phyloP scores from a whole-genome alignment of 2,329 filamentous ascomycete species.

The Aspergillus sp. region DNA sequence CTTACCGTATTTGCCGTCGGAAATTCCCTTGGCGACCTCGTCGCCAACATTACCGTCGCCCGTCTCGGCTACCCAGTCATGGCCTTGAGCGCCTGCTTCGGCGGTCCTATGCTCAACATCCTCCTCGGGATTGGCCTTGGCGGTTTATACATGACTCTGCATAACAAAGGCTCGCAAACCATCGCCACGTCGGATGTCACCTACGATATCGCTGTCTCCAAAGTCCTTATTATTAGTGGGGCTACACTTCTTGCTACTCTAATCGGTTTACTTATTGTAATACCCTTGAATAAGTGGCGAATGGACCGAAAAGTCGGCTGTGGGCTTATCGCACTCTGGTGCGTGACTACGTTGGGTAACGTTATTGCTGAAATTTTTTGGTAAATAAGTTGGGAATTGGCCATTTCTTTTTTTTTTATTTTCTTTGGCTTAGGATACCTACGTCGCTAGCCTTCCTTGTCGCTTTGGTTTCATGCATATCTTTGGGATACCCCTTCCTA shows the following conservation, averaged over 20 bases:
- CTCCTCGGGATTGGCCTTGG: conserved; percentile 90
- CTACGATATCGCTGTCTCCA: conserved; percentile 81
- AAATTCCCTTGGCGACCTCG: conserved; percentile 90
- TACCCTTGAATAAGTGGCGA: conserved; percentile 83
- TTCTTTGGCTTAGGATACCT: not conserved
- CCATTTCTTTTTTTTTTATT: not conserved
- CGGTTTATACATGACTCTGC: conserved; percentile 82
- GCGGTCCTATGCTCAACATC: conserved; percentile 98
- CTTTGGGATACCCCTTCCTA: not conserved
- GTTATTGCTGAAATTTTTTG: conserved; percentile 69
- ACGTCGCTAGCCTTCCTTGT: not conserved
- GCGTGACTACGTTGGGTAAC: conserved; percentile 75
- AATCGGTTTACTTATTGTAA: conserved; percentile 71
- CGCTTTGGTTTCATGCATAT: not conserved
- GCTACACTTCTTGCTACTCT: conserved; percentile 81
- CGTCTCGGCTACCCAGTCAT: conserved; percentile 94
- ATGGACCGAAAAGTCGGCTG: conserved; percentile 81
- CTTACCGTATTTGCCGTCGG: conserved; percentile 95
- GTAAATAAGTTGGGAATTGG: conserved; percentile 11
- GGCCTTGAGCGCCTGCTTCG: conserved; percentile 92
- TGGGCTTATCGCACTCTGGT: conserved; percentile 78
- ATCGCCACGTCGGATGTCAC: conserved; percentile 45
- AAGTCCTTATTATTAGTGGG: conserved; percentile 80
- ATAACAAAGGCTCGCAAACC: conserved; percentile 32
- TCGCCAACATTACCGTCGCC: conserved; percentile 92